Evolutionary conservation across 1,284 basidiomycete genomes (phyloP), one percentile per base, ranked within the genome.

Genomic region (Phaffia rhodozyma): DNA sequence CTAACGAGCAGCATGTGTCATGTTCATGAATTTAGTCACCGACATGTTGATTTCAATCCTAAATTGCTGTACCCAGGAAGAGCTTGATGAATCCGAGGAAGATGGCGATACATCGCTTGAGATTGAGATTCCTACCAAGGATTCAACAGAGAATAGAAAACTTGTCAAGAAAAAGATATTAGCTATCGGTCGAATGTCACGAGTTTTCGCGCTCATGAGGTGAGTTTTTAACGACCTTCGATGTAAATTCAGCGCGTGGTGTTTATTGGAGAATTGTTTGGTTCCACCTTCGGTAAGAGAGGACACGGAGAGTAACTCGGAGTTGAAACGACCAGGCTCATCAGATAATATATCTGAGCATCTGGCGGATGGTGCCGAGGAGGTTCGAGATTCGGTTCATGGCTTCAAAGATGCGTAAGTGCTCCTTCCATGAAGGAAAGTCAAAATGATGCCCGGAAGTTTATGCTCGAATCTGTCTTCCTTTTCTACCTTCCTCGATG

Each of bases 121-220:
- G 57, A 49, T 58, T 21, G 74, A 78, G 11, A 69, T 74, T 11
- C 72, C 73, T 53, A 71, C 73, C 21, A 82, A 85, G 43, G 84
- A 86, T n/a, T 73, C 79, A 0, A 75, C 78, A 29, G 90, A 92
- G 75, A 84, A 89, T 67, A 80, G 89, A 69, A 85, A 86, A 71
- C 80, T 87, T 68, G 90, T 93, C 81, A 96, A 90, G 80, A 97
- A 91, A 81, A 99, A 98, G 83, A 98, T 99, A 70, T 82, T 97
- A 74, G 96, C 93, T 59, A 93, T 98, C 27, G 94, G 94, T 49
- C 83, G 93, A 66, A 96, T 99, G 87, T 86, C 91, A 23, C 81
- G 92, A 55, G 92, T 99, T 52, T 98, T 98, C 78, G 88, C 93
- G 3, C 81, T 98, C 34, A 83, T 99, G 68, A 89, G 93, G 88